These are phyloP conservation scores for Aspergillus felis DNA, from an alignment of 2,329 filamentous ascomycete species.

Conservation along the genomic window DNA sequence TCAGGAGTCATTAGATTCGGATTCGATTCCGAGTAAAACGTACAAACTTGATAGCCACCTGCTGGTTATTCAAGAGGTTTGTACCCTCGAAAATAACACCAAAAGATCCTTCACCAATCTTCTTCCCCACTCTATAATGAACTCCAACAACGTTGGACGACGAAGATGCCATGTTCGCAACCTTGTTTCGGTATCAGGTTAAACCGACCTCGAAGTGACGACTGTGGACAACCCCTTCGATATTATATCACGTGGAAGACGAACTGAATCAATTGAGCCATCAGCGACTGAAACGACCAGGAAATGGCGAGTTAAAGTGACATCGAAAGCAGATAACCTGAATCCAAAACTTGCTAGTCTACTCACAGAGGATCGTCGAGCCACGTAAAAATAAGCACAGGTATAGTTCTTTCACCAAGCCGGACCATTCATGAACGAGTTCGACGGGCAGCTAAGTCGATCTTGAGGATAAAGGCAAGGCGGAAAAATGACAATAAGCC, in stretches of 20 bases:
- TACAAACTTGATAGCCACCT: constrained; percentile 99
- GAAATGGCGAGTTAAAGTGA: background rate
- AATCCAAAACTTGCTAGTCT: background rate
- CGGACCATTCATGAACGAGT: constrained; percentile 19
- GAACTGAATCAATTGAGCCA: constrained; percentile 7
- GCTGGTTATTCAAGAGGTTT: constrained; percentile 97
- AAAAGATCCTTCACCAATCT: constrained; percentile 98
- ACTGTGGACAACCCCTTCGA: constrained; percentile 12
- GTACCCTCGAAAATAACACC: constrained; percentile 99
- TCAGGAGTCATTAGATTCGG: background rate
- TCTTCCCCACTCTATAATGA: constrained; percentile 98
- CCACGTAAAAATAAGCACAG: background rate
- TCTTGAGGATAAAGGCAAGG: background rate
- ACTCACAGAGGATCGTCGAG: constrained; percentile 13
- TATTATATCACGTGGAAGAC: constrained; percentile 18
- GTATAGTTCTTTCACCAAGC: constrained; percentile 5
- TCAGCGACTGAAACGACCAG: constrained; percentile 7
- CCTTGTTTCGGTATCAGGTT: constrained; percentile 8
- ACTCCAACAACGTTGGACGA: constrained; percentile 98
- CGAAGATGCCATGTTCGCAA: constrained; percentile 67
- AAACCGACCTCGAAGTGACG: constrained; percentile 9
- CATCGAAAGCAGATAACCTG: background rate
- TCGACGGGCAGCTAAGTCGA: constrained; percentile 1
- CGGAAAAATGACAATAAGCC: constrained; percentile 3
- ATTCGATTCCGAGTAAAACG: constrained; percentile 38